Percentiles rank a stretch among this genome's conserved stretches.
phyloP scores from a whole-genome alignment of 2,329 filamentous ascomycete species.

The Colletotrichum truncatum region DNA sequence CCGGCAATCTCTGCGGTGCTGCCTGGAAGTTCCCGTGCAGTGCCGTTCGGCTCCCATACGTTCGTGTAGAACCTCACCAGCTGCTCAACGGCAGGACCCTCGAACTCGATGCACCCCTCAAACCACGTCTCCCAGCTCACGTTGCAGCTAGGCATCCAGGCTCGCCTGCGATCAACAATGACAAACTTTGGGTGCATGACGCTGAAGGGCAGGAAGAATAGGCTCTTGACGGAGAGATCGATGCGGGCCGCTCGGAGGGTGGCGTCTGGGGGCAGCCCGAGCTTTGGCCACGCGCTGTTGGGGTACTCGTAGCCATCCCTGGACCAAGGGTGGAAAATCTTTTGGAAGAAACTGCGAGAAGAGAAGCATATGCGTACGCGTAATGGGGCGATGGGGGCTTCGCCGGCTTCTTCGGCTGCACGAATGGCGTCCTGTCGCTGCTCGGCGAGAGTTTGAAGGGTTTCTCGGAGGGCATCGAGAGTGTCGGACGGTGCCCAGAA shows the following conservation, averaged over 20 bases:
- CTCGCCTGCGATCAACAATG: constrained; percentile 72
- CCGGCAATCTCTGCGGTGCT: background rate
- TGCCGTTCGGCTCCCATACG: constrained; percentile 67
- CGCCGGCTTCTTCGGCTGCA: constrained; percentile 33
- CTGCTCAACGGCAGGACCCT: constrained; percentile 67
- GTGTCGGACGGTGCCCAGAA: constrained; percentile 80
- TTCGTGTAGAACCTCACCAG: constrained; percentile 72
- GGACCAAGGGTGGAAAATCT: constrained; percentile 76
- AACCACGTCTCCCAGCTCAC: constrained; percentile 91
- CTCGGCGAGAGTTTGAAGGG: constrained; percentile 67
- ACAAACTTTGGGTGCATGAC: constrained; percentile 92
- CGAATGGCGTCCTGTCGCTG: constrained; percentile 48
- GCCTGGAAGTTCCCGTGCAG: constrained; percentile 2
- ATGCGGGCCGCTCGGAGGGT: constrained; percentile 65
- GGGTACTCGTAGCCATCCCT: constrained; percentile 69
- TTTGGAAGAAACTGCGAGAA: constrained; percentile 76
- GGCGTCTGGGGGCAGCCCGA: constrained; percentile 70
- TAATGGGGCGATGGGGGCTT: constrained; percentile 45
- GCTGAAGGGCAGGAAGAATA: constrained; percentile 83
- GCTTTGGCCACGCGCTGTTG: constrained; percentile 65
- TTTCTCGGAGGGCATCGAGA: constrained; percentile 63
- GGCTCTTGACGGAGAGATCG: constrained; percentile 76
- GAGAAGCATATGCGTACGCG: constrained; percentile 81
- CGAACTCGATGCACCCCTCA: constrained; percentile 76
- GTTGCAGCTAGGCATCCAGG: constrained; percentile 82